These are phyloP conservation scores for Ophiognomonia clavigignenti-juglandacearum DNA, from an alignment of 2,329 filamentous ascomycete species.

Conservation along the genomic window DNA sequence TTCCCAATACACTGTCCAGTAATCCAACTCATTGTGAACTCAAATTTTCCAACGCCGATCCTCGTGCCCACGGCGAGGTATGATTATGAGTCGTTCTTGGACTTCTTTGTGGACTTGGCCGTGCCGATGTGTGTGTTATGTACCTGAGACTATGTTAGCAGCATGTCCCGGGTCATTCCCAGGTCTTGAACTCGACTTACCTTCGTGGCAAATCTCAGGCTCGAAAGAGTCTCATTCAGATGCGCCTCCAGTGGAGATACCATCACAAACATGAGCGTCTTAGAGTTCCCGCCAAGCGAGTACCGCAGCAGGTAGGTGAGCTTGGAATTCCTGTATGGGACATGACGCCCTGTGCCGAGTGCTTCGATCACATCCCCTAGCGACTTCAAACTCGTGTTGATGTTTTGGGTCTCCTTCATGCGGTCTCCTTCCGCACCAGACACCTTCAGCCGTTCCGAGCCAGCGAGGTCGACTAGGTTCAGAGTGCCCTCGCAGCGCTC, in stretches of 20 bases:
- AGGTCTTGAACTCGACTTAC: slow-evolving; percentile 38
- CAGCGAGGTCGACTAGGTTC: slow-evolving; percentile 92
- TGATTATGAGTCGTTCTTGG: slow-evolving; percentile 33
- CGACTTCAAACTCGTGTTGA: slow-evolving; percentile 91
- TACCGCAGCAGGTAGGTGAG: slow-evolving; percentile 94
- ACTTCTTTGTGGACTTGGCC: slow-evolving; percentile 69
- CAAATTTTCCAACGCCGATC: not conserved
- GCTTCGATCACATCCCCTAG: slow-evolving; percentile 92
- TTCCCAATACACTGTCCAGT: no score
- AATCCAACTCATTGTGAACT: not conserved
- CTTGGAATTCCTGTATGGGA: slow-evolving; percentile 96
- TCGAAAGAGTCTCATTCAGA: slow-evolving; percentile 87
- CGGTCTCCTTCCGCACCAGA: slow-evolving; percentile 81
- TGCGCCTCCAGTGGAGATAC: slow-evolving; percentile 88
- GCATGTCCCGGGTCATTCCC: slow-evolving; percentile 3
- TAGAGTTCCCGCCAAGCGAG: slow-evolving; percentile 89
- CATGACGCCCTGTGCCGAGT: slow-evolving; percentile 78
- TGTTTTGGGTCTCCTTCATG: slow-evolving; percentile 91
- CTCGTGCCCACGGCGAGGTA: slow-evolving; percentile 16
- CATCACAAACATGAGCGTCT: slow-evolving; percentile 99
- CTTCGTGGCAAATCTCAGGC: slow-evolving; percentile 93
- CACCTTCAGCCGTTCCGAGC: slow-evolving; percentile 84
- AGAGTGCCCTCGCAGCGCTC: slow-evolving; percentile 89
- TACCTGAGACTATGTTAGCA: slow-evolving; percentile 42
- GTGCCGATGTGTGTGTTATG: slow-evolving; percentile 91